Conservation (phyloP, 345 rosid species). For the Draba incana region DNA sequence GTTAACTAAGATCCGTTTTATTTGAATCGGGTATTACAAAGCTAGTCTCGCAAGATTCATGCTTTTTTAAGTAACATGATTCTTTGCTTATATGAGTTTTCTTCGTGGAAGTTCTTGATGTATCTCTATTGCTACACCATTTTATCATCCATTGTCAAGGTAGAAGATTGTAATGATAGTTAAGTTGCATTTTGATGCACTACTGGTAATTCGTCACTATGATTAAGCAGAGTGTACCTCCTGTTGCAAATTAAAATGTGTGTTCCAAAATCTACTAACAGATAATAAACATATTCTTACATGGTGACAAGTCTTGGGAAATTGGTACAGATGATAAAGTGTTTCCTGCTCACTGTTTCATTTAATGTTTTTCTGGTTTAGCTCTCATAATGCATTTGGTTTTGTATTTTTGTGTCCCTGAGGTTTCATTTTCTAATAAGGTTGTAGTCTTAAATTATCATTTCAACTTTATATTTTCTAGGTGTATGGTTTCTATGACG, state of each 20-base stretch:
- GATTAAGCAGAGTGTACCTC: conserved; percentile 12
- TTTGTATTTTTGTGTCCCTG: conserved; percentile 8
- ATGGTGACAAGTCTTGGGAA: conserved; percentile 8
- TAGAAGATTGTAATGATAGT: conserved; percentile 6
- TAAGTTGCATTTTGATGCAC: not conserved
- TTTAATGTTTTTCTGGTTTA: not conserved
- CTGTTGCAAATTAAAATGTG: conserved; percentile 22
- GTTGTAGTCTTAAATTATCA: not conserved
- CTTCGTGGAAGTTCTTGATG: conserved; percentile 9
- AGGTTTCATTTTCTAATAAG: not conserved
- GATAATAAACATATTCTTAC: not conserved
- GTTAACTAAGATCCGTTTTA: not conserved
- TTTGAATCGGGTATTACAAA: not conserved
- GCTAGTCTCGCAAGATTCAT: too few species aligned
- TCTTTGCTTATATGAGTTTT: not conserved
- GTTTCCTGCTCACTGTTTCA: too few species aligned
- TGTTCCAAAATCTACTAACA: not conserved
- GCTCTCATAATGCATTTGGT: not conserved
- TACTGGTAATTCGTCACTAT: conserved; percentile 10
- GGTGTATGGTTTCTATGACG: conserved; percentile 99
- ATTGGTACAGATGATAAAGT: conserved; percentile 4
- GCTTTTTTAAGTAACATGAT: conserved; percentile 1
- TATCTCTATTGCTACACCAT: conserved; percentile 5
- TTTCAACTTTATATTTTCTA: conserved; percentile 33
- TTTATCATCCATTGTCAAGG: not conserved